These are phyloP conservation scores for Chlamydomonas sp. DNA, from an alignment of 139 green algal species.

Conservation along the genomic window DNA sequence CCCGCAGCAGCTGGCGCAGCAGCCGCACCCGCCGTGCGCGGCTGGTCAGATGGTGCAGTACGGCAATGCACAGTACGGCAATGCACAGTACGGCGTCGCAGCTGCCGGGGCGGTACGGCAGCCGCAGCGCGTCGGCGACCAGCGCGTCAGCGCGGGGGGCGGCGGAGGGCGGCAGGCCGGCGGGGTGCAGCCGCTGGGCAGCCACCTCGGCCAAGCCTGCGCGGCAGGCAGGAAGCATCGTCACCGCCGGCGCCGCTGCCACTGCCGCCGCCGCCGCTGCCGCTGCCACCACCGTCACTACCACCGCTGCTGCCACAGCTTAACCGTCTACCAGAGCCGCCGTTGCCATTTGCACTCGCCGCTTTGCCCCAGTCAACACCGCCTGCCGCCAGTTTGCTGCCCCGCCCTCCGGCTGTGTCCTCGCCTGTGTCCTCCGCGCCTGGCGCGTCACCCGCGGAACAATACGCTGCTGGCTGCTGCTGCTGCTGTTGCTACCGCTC, in stretches of 20 bases:
- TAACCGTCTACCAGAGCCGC: background rate
- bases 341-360: constrained; percentile 36
- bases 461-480: background rate
- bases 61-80: constrained; percentile 78
- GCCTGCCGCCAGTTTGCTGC: background rate
- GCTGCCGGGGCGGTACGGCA: constrained; percentile 73
- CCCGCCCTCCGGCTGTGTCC: background rate
- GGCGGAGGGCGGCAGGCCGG: constrained; percentile 8
- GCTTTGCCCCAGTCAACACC: too few species aligned
- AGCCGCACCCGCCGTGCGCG: constrained; percentile 62
- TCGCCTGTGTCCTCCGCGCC: too few species aligned
- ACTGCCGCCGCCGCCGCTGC: background rate
- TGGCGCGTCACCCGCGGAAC: too few species aligned
- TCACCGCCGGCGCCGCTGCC: background rate
- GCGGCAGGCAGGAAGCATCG: background rate
- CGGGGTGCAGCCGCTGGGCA: constrained; percentile 46
- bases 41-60: constrained; percentile 93
- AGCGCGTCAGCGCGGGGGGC: constrained; percentile 75
- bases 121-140: constrained; percentile 56
- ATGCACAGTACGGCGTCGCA: constrained; percentile 96
- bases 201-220: constrained; percentile 66
- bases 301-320: background rate
- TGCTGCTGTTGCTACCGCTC: constrained; percentile 39
- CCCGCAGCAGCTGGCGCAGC: constrained; percentile 77
- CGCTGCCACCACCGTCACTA: background rate